Base-by-base conservation (phyloP, 495 filamentous ascomycete species). In the Annulohypoxylon bovei region DNA sequence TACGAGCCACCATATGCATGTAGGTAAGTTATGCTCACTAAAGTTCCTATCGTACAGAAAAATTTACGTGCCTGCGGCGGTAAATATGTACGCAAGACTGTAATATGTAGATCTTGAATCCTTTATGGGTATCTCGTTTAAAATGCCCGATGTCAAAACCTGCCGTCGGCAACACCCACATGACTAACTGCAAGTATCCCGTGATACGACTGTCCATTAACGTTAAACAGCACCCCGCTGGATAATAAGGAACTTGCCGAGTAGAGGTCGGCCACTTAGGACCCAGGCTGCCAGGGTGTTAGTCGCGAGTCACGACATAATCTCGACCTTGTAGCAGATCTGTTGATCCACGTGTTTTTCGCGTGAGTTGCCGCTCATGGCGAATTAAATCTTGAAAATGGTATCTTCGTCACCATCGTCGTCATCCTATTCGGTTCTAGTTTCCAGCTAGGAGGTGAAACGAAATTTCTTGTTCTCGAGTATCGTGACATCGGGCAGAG, bases 331-430 rank as follows among this genome's bases (percentile, higher is more conserved):
- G 59, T 40, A 54, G 58, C 9, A 67, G 68, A 71, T 71, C 68
- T 28, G 46, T 63, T 67, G 58, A 71, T 67, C 68, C 59, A 71
- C 63, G 58, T 67, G 63, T 49, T 67, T 33, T 37, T 35, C 62
- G 42, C 57, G 58, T 46, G n/a, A 53, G 27, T 50, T 44, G 16
- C 47, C 62, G 42, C 63, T 44, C 47, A 23, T 66, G 14, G 16
- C 39, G 30, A 60, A 53, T n/a, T 30, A 54, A 64, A 58, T 67
- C 33, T 67, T 55, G 53, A 62, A 62, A 54, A 53, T 58, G 25
- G 8, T 20, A 52, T 25, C 57, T 62, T 56, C 57, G 40, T 68
- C 46, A 55, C 49, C 27, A 20, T 61, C 67, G 28, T 55, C 61
- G 56, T 66, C 56, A 67, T 59, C 60, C 42, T 32, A 33, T 62